A percentile compares a stretch with the other conserved stretches of the same genome.
These are phyloP conservation scores for Nannochloropsis granulata DNA, from an alignment of 108 stramenopile species.

Conservation along the genomic window DNA sequence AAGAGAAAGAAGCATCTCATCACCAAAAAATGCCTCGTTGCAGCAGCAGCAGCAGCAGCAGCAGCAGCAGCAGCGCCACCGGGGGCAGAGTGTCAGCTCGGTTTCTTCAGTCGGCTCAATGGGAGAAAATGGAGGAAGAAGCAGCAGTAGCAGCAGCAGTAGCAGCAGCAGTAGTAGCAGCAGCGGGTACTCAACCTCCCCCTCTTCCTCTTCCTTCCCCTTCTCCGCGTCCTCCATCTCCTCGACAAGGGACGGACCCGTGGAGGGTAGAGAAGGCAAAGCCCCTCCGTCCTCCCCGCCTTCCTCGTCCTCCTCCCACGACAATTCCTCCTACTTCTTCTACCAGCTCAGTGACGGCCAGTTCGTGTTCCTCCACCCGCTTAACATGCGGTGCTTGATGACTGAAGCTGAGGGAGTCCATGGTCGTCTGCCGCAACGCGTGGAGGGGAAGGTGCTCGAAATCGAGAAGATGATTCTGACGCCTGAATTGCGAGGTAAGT, in stretches of 20 bases:
- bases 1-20: too few species aligned
- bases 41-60: too few species aligned
- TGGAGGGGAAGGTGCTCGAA: background rate
- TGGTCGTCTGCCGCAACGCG: background rate
- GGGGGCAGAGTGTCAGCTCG: background rate
- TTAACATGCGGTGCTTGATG: constrained; percentile 23
- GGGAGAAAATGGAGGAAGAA: background rate
- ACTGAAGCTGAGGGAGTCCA: background rate
- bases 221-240: background rate
- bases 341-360: constrained; percentile 19
- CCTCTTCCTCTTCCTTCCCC: background rate
- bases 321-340: background rate
- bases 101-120: background rate
- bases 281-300: background rate
- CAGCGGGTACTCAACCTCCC: background rate
- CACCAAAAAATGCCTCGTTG: too few species aligned
- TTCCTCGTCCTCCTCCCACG: background rate
- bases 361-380: constrained; percentile 23
- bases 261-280: background rate
- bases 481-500: background rate
- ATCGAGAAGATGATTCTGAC: background rate
- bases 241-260: background rate
- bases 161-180: background rate
- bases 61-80: background rate
- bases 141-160: background rate